These are phyloP conservation scores for Botrytis fragariae DNA, from an alignment of 2,329 filamentous ascomycete genomes.

Conservation along the genomic window DNA sequence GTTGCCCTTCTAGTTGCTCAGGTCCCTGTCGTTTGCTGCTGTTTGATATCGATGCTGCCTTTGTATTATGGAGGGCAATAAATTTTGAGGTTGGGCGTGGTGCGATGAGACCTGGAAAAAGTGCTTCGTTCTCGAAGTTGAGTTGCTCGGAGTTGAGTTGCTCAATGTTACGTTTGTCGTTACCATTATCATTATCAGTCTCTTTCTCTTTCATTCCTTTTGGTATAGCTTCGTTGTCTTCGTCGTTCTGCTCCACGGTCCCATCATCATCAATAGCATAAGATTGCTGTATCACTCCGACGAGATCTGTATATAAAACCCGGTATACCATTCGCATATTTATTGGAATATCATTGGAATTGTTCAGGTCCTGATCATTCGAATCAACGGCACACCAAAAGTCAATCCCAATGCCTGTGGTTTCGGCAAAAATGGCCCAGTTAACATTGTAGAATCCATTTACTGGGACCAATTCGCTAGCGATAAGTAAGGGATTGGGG, in stretches of 20 bases:
- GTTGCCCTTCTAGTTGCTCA: background rate
- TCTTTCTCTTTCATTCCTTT: background rate
- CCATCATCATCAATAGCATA: background rate
- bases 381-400: background rate
- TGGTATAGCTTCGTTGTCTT: background rate
- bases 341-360: background rate
- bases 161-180: background rate
- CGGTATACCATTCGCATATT: background rate
- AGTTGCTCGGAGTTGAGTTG: background rate
- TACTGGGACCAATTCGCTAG: background rate
- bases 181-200: background rate
- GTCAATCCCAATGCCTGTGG: background rate
- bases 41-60: background rate
- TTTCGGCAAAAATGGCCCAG: background rate
- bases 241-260: background rate
- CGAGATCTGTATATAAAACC: background rate
- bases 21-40: background rate
- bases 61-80: background rate
- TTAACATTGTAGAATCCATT: constrained; percentile 1
- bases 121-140: background rate
- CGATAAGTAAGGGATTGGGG: background rate
- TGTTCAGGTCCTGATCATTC: background rate
- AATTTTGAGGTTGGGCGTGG: background rate
- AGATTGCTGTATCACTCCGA: background rate
- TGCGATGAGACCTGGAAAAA: background rate